Percentiles rank a stretch among this genome's conserved stretches.
phyloP scores from a whole-genome alignment of 345 rosid species.

The Hypericum androsaemum region DNA sequence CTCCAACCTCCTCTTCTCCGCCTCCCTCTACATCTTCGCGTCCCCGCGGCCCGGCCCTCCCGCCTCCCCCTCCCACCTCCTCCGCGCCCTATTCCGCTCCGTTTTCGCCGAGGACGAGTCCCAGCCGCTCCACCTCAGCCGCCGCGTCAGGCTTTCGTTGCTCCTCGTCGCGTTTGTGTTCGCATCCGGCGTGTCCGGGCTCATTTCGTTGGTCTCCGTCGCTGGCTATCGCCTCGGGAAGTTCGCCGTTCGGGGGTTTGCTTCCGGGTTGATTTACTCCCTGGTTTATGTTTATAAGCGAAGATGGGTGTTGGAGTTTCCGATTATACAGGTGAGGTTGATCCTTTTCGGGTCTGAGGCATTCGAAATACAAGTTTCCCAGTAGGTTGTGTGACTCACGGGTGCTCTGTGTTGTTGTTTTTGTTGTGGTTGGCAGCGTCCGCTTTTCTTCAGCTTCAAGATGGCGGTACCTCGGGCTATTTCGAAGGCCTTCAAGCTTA shows the following conservation, averaged over 20 bases:
- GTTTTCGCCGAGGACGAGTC: constrained; percentile 17
- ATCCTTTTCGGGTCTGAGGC: background rate
- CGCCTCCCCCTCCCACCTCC: constrained; percentile 34
- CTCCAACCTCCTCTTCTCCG: constrained; percentile 48
- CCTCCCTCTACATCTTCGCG: constrained; percentile 38
- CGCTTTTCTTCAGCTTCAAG: constrained; percentile 75
- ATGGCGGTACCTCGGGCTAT: no score
- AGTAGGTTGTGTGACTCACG: background rate
- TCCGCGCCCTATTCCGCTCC: constrained; percentile 25
- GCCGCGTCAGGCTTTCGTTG: constrained; percentile 38
- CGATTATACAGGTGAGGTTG: constrained; percentile 68
- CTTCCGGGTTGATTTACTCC: constrained; percentile 52
- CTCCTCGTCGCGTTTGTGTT: constrained; percentile 34
- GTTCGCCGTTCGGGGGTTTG: constrained; percentile 62
- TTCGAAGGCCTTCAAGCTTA: constrained; percentile 49
- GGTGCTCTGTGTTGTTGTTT: constrained; percentile 9
- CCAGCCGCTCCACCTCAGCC: constrained; percentile 26
- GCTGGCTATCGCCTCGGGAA: constrained; percentile 28
- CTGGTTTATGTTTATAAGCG: constrained; percentile 35
- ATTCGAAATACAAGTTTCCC: background rate
- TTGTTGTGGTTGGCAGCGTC: constrained; percentile 45
- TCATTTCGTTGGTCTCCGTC: constrained; percentile 30
- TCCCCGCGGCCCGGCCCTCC: constrained; percentile 29
- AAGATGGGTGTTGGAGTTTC: constrained; percentile 76
- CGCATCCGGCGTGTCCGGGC: constrained; percentile 36